Base-by-base conservation (phyloP, 2,329 filamentous ascomycete genomes). In the Alternaria incomplexa region DNA sequence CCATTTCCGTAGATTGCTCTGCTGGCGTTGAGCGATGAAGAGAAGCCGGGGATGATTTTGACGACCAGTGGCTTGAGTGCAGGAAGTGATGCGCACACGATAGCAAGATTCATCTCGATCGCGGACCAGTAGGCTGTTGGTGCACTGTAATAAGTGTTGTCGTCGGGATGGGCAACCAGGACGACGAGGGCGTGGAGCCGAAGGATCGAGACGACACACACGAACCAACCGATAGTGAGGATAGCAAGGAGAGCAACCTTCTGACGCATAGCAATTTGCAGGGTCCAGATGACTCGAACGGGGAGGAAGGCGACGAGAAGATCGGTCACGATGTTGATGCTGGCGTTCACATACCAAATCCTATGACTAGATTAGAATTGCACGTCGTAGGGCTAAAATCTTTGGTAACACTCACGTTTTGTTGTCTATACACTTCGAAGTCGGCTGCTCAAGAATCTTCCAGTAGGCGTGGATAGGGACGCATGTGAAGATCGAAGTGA, bases 41-140 rank as follows among this genome's bases (percentile, higher is more conserved):
- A 66, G 53, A 75, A 74, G 7, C 52, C 62, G 12, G 73, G 73
- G 26, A 73, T 57, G 23, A 74, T 59, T 11, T 45, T 69, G 52
- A 72, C 66, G 15, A 76, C 26, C 10, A 77, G 60, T 0, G 74
- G 74, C 53, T 75, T 77, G 7, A 77, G 70, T 7, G 74, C 71
- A 1, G 75, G 75, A 8, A 71, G 61, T 3, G 68, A 77, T 22
- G 77, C 77, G 63, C 77, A 78, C 1, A 78, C 70, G 30, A 79
- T 77, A 8, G 66, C 70, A 1, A 78, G 66, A 32, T 78, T 77
- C 17, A 73, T 57, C 62, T 79, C 76, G 59, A 79, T 72, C 2
- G 66, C 30, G 1, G 74, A 76, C 74, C 74, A 78, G 45, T 73
- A 76, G 5, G 70, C 72, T 3, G 69, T 54, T 8, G 66, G 60